Base-by-base conservation (phyloP, 805 yeast genomes). In the Schwanniomyces vanrijiae region DNA sequence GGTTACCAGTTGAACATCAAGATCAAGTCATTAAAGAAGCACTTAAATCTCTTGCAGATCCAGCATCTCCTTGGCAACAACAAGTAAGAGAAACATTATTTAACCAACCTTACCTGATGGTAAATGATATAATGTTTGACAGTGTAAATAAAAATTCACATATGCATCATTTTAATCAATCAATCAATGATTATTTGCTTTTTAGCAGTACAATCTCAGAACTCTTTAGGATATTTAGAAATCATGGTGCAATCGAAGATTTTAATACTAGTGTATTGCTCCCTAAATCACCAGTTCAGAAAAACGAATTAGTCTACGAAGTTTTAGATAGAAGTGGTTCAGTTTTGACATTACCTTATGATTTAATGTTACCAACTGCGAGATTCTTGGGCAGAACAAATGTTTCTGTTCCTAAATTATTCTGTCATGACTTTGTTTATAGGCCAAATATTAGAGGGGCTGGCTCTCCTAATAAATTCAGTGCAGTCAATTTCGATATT, bases 51-150 rank as follows among this genome's bases (percentile, higher is more conserved):
- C 67, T 94, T 48, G 86, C 96, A 0, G 91, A 90, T 62, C 92
- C 96, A 0, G 83, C 94, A 0, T 88, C 97, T 0, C 91, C 96
- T 1, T 90, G 97, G 95, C 94, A 91, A 54, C 88, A 84, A 52
- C 96, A 90, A 62, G 96, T 94, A 0, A 78, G 97, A 59, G 87
- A 86, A 45, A 86, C 94, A 0, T 68, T 94, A 29, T 94, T 94
- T 64, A 76, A 87, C 13, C 95, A 89, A 56, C 90, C 96, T 0
- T 86, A 90, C 56, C 84, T 85, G 64, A 75, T 88, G 49, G 96
- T 96, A 0, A 83, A 85, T 53, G 97, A 90, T 62, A 79, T 90
- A 11, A 71, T 94, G 50, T 94, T 87, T 64, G 98, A 91, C 48
- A 75, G 75, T 40, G 59, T 57, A 46, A 61, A 67, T 13, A 60